A percentile compares a stretch with the other conserved stretches of the same genome.
phyloP scores from a whole-genome alignment of 2,329 filamentous ascomycete species.

The Aspergillus nomiae region DNA sequence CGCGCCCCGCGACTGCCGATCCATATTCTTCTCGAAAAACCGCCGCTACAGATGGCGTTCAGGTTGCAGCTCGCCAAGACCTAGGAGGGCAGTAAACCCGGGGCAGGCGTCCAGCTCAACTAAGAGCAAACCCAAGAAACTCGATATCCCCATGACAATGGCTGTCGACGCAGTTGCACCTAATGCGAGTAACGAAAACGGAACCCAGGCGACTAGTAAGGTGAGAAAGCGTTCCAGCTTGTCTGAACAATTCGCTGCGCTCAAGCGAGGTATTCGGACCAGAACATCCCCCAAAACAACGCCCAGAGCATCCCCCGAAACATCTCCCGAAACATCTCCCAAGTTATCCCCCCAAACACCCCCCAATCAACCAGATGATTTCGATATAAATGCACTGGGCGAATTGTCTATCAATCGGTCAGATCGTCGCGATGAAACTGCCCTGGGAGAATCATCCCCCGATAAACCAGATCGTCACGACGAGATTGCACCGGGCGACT shows the following conservation, averaged over 20 bases:
- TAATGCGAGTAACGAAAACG: background rate
- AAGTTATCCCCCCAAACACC: background rate
- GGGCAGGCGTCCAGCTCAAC: background rate
- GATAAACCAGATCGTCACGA: background rate
- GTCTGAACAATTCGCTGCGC: background rate
- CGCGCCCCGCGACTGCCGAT: constrained; percentile 38
- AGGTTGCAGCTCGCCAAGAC: background rate
- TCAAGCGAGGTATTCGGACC: background rate
- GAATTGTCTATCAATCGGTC: background rate
- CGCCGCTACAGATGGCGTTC: background rate
- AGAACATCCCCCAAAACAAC: background rate
- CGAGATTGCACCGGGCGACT: background rate
- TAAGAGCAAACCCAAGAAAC: background rate
- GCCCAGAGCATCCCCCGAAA: background rate
- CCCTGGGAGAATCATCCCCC: background rate
- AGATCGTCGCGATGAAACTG: background rate
- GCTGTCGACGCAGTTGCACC: background rate
- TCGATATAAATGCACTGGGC: background rate
- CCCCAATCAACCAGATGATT: background rate
- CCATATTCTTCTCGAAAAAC: constrained; percentile 37
- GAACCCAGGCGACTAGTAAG: background rate
- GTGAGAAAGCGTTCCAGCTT: background rate
- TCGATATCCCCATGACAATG: background rate
- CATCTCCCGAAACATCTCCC: background rate
- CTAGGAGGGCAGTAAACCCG: background rate